Conservation (phyloP, 306 rosid genomes). For the Datisca glomerata region DNA sequence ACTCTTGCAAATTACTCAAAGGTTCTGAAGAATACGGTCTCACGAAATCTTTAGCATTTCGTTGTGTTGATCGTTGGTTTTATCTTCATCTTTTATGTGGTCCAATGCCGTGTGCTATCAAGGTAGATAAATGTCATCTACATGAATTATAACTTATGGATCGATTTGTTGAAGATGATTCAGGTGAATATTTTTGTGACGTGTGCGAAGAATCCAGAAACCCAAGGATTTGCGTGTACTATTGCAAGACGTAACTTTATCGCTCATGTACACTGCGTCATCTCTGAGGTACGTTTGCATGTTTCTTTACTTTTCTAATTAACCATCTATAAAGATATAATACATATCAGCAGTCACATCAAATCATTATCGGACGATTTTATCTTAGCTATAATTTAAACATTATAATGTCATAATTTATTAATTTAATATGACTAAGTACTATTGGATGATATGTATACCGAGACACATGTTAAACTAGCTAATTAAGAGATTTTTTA, state of each 20-base stretch:
- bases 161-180: not conserved
- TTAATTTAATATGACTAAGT: too few relatives aligned
- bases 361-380: not conserved
- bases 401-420: too few relatives aligned
- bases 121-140: not conserved
- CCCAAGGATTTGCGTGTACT: not conserved
- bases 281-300: not conserved
- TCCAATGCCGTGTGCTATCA: not conserved
- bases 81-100: slow-evolving; percentile 2
- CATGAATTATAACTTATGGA: not conserved
- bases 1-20: too few relatives aligned
- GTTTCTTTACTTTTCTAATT: not conserved
- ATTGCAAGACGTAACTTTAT: not conserved
- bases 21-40: too few relatives aligned
- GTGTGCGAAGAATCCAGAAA: not conserved
- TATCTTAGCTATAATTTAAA: too few relatives aligned
- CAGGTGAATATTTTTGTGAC: slow-evolving; percentile 1
- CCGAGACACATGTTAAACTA: too few relatives aligned
- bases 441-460: too few relatives aligned
- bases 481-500: too few relatives aligned
- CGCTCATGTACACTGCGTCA: not conserved
- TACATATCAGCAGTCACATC: not conserved
- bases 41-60: not conserved
- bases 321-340: not conserved
- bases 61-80: not conserved